Evolutionary conservation across 768 basidiomycete species (phyloP), one percentile per base, ranked within the genome.

Genomic region (Sutorius australiensis): DNA sequence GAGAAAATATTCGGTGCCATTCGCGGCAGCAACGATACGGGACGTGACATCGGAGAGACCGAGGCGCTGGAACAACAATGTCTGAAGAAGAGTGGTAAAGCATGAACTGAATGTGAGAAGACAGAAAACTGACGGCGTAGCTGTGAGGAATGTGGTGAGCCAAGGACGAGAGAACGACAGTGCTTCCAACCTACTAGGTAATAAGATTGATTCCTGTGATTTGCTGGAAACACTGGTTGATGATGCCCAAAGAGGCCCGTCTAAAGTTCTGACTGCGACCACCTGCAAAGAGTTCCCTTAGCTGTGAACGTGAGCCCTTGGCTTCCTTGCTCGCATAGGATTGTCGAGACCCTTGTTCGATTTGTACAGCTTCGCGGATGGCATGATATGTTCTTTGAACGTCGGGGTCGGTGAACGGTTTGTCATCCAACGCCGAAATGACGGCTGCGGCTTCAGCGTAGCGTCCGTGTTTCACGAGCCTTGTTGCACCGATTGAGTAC

Each of bases 1-100:
- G 51, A 86, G 75, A 59, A 83, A 82, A 58, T 86, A 84, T 73
- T 88, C 84, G 39, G 87, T 84, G 57, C 82, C 83, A 57, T 86
- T 87, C 50, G 80, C 82, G 43, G 85, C 82, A 16, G 82, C 78
- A 53, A 84, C 79, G 47, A 86, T 78, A 39, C 82, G 77, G 2
- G 82, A 81, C 43, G 81, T 80, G 31, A 77, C 74, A 55, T 82
- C 77, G 27, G 73, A 74, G 19, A 85, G 73, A 17, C 82, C 83
- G n/a, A 86, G 73, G 16, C 77, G 73, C 61, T 82, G 79, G 54
- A 82, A 82, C 7, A 82, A 66, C 7, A 82, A 54, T 0, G 81
- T 82, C 79, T 73, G 31, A 10, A 38, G 27, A 44, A 53, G 24
- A 16, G 32, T 8, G 14, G 6, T 9, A 53, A 31, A 10, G 13